Base-by-base conservation (phyloP, 495 filamentous ascomycete genomes). In the Neurospora sp. region DNA sequence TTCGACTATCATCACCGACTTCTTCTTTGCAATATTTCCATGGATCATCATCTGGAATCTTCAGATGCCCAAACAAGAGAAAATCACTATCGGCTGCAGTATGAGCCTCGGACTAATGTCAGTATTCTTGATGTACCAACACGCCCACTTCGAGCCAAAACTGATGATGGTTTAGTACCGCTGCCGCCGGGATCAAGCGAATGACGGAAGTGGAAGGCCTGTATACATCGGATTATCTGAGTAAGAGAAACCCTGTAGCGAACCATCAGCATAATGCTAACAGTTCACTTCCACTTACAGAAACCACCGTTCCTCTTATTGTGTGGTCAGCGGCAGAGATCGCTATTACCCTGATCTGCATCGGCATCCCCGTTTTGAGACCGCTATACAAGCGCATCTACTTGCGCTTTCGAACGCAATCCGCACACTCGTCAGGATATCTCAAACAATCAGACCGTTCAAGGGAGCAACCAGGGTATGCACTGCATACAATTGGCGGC, bases 41-140 rank as follows among this genome's bases (percentile, higher is more conserved):
- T 84, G 86, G 75, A 73, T 85, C 16, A 78, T 88, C 12, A 79
- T 87, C 9, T 86, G 84, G 84, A 82, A 83, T 3, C 78, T 87
- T 27, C 81, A 88, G 42, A 85, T 88, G 75, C 78, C 80, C 41
- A 77, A 74, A 59, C 79, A 79, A 44, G 85, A 84, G 39, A 87
- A 87, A 71, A 76, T 84, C 62, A 83, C 82, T 9, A 84, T 88
- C 27, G 82, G 83, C 69, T 78, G 77, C 0, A 82, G 84, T 27
- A 84, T 88, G 81, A 85, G 86, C 40, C 76, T 87, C 4, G 86
- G 86, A 12, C 72, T 87, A 71, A 74, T 87, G 85, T 86, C 76
- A 73, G 84, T 81, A 1, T 9, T 11, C 23, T 69, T 6, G 54
- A 8, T 62, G 54, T 16, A n/a, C 27, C 12, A 35, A n/a, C 23